Evolutionary conservation across 164 flowering plant species (phyloP).

Genomic region (Macadamia tetraphylla): DNA sequence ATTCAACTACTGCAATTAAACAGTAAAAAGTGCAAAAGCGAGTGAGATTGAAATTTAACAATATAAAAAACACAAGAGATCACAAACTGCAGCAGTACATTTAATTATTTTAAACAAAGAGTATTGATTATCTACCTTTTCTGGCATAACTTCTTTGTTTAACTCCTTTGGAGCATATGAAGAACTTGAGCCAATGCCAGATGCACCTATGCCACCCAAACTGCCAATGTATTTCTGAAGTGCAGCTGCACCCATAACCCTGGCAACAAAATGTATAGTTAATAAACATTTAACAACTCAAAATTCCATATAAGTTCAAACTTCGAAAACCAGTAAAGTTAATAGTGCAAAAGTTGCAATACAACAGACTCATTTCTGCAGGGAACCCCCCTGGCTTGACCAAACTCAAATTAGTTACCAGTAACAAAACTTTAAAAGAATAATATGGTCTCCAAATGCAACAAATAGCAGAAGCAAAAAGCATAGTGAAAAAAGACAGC

Average conservation of each 20-base stretch:
- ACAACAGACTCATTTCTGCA: neutral
- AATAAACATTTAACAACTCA: constrained; percentile 3
- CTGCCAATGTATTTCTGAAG: constrained; percentile 88
- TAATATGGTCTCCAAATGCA: neutral
- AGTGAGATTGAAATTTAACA: neutral
- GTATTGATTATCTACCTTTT: constrained; percentile 50
- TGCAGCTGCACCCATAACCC: constrained; percentile 94
- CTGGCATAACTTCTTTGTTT: constrained; percentile 88
- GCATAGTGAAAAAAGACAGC: neutral
- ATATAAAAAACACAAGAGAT: neutral
- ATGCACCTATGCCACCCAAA: constrained; percentile 89
- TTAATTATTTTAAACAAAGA: neutral
- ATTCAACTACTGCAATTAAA: neutral
- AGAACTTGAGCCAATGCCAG: constrained; percentile 97
- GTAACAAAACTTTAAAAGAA: neutral
- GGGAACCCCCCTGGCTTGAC: neutral
- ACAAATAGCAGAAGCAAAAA: neutral
- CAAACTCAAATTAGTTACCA: neutral
- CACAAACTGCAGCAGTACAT: neutral
- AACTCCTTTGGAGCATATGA: constrained; percentile 89
- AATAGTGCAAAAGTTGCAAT: neutral
- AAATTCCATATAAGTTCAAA: neutral
- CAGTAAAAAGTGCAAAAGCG: neutral
- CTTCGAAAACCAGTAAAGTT: too few relatives aligned
- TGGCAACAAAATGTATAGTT: constrained; percentile 18